Evolutionary conservation across 345 rosid species (phyloP), one percentile per base, ranked within the genome.

Genomic region (Durio zibethinus): DNA sequence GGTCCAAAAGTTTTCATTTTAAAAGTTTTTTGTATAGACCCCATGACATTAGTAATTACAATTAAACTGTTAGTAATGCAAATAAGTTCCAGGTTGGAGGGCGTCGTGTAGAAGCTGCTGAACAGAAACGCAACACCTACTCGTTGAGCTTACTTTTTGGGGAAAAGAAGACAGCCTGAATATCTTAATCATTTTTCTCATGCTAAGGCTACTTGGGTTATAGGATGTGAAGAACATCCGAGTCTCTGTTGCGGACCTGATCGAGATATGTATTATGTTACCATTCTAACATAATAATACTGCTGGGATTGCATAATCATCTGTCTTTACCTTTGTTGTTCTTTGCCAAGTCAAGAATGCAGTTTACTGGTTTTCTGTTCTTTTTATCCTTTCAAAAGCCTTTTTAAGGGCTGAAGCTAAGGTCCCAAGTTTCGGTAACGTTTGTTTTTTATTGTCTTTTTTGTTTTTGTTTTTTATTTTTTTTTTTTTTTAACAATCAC

Each of bases 61-160:
- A 54, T 21, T 45, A 27, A 56, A 20, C 14, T 57, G 33, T n/a
- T n/a, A n/a, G 18, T 64, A 36, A 57, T 35, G 74, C 50, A 63
- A 79, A 63, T 65, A 33, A 38, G 45, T 62, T 52, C 56, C 67
- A 95, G 99, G 84, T 93, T 66, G 99, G 99, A 36, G 87, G 77
- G 45, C 94, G 86, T 43, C 89, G 99, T 38, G 90, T 95, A 3
- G 94, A 90, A 83, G 91, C 81, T 43, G 99, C 99, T 31, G 88
- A 86, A 43, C 80, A 85, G 83, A 89, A 89, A 75, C 94, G 97
- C 80, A 82, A 90, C 79, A 84, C 91, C 0, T 90, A 95, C 89
- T 91, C 99, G 2, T 57, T 90, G 88, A 76, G 84, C 50, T 80
- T 95, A 73, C 82, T 95, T 48, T 90, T 91, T 33, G 96, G 95